phyloP scores from a whole-genome alignment of 2,329 filamentous ascomycete genomes.

The Pseudogymnoascus sp. region DNA sequence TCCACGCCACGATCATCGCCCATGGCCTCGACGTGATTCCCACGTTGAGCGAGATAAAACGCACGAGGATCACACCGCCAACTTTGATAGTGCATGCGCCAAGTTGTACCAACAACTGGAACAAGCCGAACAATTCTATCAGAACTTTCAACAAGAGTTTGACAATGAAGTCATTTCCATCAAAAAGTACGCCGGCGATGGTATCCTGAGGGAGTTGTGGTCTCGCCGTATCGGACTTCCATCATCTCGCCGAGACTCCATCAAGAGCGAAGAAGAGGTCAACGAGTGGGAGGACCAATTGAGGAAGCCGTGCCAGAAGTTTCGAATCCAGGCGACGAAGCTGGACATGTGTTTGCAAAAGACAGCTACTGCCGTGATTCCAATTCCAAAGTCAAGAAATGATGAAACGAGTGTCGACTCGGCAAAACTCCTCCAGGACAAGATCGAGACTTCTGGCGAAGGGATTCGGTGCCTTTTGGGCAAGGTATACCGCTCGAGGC shows the following conservation, averaged over 20 bases:
- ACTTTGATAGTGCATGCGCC: neutral
- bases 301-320: neutral
- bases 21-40: neutral
- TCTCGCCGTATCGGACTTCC: conserved; percentile 14
- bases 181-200: conserved; percentile 15
- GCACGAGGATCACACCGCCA: neutral
- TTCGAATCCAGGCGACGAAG: neutral
- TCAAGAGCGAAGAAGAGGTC: neutral
- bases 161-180: conserved; percentile 15
- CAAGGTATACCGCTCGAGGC: conserved; percentile 10
- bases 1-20: neutral
- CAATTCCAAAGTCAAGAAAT: neutral
- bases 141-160: conserved; percentile 16
- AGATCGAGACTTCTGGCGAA: conserved; percentile 12
- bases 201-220: conserved; percentile 17
- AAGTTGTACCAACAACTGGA: conserved; percentile 15
- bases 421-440: conserved; percentile 15
- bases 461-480: conserved; percentile 18
- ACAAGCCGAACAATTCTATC: conserved; percentile 19
- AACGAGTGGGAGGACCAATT: neutral
- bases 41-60: neutral
- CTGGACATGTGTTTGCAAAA: neutral
- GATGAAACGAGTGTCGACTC: conserved; percentile 11
- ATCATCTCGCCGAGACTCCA: conserved; percentile 10
- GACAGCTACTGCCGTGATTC: neutral